Base-by-base conservation (phyloP, 805 yeast genomes). In the Komagataella pseudopastoris region DNA sequence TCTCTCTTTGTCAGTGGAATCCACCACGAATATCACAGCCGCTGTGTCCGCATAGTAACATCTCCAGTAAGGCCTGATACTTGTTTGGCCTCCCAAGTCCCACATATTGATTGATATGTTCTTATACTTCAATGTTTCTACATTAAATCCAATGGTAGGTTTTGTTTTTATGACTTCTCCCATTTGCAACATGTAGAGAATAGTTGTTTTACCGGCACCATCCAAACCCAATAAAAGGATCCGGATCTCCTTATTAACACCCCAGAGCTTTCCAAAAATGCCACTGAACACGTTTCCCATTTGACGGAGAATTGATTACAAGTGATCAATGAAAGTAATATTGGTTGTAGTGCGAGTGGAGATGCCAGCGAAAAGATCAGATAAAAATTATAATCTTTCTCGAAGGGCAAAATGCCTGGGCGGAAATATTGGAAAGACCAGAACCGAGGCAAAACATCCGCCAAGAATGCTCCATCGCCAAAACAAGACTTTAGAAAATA, bases 171-270 rank as follows among this genome's bases (percentile, higher is more conserved):
- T 82, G 23, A 86, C 91, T 61, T 85, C 93, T 45, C 95, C 95
- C 55, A 85, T 77, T 64, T 91, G 97, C 54, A 91, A 72, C 57
- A 93, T 77, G 70, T 91, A 91, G 52, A 91, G 74, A 55, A 91
- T 91, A 8, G 99, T 93, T 39, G 99, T 91, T 65, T 91, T 90
- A 48, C 98, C 98, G 1, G 97, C 97, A 71, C 97, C 97, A 68
- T 90, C 98, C 51, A 90, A 72, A 6, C 98, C 98, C 49, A 90
- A 72, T 55, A 90, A 91, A 52, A 90, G 77, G 51, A 90, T 89
- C 60, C 97, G 77, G 61, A 90, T 83, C 68, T 90, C 97, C 65
- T 88, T 88, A 61, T 83, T 83, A 49, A 83, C 78, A 18, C 95
- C 93, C 96, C 97, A 91, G 50, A 91, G 74, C 59, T 80, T 78